phyloP scores from a whole-genome alignment of 352 stramenopile species.

The Pythium pyrilobum region DNA sequence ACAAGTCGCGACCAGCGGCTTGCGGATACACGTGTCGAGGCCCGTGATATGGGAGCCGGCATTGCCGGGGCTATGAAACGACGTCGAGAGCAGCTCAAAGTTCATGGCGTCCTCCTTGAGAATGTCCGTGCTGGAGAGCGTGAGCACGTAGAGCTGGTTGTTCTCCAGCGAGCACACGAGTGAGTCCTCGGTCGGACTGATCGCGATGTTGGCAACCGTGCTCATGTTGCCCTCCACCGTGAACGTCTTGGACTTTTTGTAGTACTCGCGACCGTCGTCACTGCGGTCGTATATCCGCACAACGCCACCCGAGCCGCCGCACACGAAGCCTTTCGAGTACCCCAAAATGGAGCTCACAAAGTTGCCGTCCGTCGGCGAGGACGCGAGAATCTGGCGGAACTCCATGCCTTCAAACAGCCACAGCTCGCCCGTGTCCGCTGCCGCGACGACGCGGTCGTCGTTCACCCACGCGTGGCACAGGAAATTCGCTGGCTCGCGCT shows the following conservation, averaged over 20 bases:
- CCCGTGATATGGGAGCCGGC: conserved; percentile 80
- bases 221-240: conserved; percentile 78
- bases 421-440: conserved; percentile 85
- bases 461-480: conserved; percentile 89
- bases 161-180: conserved; percentile 85
- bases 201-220: conserved; percentile 76
- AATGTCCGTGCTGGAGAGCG: conserved; percentile 88
- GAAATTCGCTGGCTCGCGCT: conserved; percentile 83
- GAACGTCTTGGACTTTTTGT: conserved; percentile 89
- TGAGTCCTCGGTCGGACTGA: conserved; percentile 88
- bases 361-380: conserved; percentile 71
- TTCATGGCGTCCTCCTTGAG: conserved; percentile 93
- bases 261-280: conserved; percentile 85
- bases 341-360: conserved; percentile 80
- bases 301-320: conserved; percentile 63
- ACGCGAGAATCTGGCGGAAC: conserved; percentile 73
- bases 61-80: conserved; percentile 78
- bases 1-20: conserved; percentile 89
- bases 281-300: conserved; percentile 83
- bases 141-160: conserved; percentile 90
- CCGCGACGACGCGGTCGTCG: conserved; percentile 88
- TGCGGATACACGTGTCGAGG: conserved; percentile 91
- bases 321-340: conserved; percentile 90
- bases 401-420: conserved; percentile 93
- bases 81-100: conserved; percentile 88